Base-by-base conservation (phyloP, 2,329 filamentous ascomycete species). In the Claviceps monticola region DNA sequence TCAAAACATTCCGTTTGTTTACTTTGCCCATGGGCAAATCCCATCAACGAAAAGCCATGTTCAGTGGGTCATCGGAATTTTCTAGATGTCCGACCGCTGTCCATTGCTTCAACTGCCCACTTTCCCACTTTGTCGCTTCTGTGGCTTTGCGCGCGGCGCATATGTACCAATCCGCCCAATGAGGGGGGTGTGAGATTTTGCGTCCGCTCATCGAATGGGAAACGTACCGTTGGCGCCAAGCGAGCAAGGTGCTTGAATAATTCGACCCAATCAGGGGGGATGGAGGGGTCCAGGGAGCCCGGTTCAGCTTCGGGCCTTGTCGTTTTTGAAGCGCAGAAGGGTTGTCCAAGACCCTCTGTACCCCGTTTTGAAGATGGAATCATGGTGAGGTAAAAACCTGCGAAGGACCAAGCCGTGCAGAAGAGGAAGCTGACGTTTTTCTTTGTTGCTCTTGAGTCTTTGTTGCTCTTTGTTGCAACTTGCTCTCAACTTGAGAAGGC, bases 161-260 rank as follows among this genome's bases (percentile, higher is more conserved):
- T 3, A n/a, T n/a, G n/a, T n/a, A 34, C 29, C 29, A 34, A 34
- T 34, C 29, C 29, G 29, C 9, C 29, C 29, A 34, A 34, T 34
- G 29, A 34, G 11, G 29, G 29, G 29, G 29, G 29, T 34, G 29
- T 34, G 29, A 34, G 9, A 9, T 9, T 11, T 34, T 34, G 29
- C 42, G 42, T 21, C 21, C 21, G 42, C 42, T 11, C 41, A 45
- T 45, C 23, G 19, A 45, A 43, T 50, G n/a, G 49, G 42, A 53
- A 47, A 17, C 42, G 50, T 37, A 19, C 29, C 34, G n/a, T 50
- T 43, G 47, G 51, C 21, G 21, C 42, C 46, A 37, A 9, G 41
- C 44, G 39, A 51, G 48, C 48, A 48, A 48, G 52, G 52, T 50
- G 41, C 39, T 39, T n/a, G 39, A 46, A 34, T 17, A 39, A 13